phyloP scores from a whole-genome alignment of 192 early-diverging fungal genomes.

The Coemansia sp. region DNA sequence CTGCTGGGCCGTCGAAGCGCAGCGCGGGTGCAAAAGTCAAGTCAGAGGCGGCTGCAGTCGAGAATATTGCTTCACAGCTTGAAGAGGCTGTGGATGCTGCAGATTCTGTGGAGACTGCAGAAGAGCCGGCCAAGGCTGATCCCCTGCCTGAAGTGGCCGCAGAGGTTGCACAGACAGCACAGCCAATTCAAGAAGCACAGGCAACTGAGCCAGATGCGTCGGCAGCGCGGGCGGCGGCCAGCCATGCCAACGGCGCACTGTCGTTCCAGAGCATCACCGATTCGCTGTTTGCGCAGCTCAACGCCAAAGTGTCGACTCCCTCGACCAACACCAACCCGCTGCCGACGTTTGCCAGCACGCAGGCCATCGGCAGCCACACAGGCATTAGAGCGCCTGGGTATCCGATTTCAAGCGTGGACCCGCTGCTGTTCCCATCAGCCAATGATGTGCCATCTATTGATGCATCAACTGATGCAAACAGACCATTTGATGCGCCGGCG shows the following conservation, averaged over 20 bases:
- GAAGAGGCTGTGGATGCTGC: background rate
- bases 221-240: background rate
- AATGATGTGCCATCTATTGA: background rate
- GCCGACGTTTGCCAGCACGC: constrained; percentile 13
- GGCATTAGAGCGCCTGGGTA: constrained; percentile 14
- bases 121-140: background rate
- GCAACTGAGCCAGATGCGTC: background rate
- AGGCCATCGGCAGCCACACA: constrained; percentile 4
- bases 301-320: constrained; percentile 42
- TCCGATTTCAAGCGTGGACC: constrained; percentile 32
- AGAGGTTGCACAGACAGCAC: background rate
- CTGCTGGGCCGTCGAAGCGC: background rate
- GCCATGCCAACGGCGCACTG: constrained; percentile 32
- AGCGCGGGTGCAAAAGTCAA: background rate
- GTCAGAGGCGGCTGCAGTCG: background rate
- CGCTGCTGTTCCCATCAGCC: constrained; percentile 38
- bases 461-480: background rate
- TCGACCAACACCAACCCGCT: constrained; percentile 6
- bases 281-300: constrained; percentile 50
- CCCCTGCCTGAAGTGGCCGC: background rate
- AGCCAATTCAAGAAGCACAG: too few relatives aligned
- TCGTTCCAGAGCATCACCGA: constrained; percentile 51
- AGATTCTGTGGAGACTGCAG: background rate
- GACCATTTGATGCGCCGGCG: constrained; percentile 7
- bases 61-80: background rate